Evolutionary conservation across 2,329 filamentous ascomycete species (phyloP).

Genomic region (Scolecobasidium constrictum): DNA sequence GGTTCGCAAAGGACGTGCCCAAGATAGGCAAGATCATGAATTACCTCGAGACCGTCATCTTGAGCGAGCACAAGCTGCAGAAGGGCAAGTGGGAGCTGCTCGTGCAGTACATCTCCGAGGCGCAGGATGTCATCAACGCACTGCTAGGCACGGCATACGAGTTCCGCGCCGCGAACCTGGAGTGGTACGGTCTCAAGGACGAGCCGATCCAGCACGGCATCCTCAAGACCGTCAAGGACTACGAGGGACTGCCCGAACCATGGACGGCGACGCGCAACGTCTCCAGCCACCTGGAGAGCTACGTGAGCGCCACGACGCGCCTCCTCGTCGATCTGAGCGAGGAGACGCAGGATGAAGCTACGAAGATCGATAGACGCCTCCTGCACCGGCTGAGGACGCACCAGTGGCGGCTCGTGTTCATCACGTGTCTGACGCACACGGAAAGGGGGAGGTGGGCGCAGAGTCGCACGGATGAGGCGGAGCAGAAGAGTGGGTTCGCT

Average conservation of each 20-base stretch:
- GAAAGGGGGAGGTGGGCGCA: conserved; percentile 50
- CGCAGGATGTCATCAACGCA: conserved; percentile 60
- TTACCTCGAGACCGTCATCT: conserved; percentile 69
- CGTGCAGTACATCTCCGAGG: conserved; percentile 46
- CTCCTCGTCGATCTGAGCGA: not conserved
- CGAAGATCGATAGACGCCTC: not conserved
- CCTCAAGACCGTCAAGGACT: conserved; percentile 37
- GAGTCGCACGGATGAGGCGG: conserved; percentile 39
- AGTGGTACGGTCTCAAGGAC: conserved; percentile 59
- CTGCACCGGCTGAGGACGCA: not conserved
- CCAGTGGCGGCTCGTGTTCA: conserved; percentile 37
- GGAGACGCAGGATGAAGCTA: not conserved
- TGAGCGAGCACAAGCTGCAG: conserved; percentile 55
- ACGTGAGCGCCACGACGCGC: not conserved
- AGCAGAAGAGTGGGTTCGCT: conserved; percentile 35
- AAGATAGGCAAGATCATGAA: conserved; percentile 64
- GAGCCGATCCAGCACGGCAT: conserved; percentile 46
- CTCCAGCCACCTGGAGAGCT: not conserved
- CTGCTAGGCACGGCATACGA: conserved; percentile 52
- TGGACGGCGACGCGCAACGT: conserved; percentile 65
- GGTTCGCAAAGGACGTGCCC: conserved; percentile 59
- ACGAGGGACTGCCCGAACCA: conserved; percentile 61
- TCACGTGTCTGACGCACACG: conserved; percentile 46
- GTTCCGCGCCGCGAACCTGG: conserved; percentile 61
- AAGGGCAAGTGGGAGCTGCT: conserved; percentile 42